These are phyloP conservation scores for Arthrobotrys musiformis DNA, from an alignment of 2,329 filamentous ascomycete genomes.

Conservation along the genomic window DNA sequence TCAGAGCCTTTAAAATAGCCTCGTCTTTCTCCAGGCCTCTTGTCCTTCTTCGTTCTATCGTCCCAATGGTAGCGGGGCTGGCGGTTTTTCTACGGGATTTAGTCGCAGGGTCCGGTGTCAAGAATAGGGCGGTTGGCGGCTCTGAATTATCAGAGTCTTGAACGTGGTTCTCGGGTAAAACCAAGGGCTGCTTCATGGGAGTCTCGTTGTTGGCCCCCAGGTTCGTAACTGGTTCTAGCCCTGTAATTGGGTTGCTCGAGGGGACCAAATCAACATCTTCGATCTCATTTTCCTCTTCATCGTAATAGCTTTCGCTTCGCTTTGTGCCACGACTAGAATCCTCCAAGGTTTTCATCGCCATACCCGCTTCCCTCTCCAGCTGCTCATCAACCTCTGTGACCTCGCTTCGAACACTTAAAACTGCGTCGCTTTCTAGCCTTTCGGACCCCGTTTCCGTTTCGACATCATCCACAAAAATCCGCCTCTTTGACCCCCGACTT, in stretches of 20 bases:
- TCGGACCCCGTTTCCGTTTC: not conserved
- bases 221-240: not conserved
- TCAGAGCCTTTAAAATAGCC: constrained; percentile 34
- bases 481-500: constrained; percentile 1
- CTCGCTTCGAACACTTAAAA: constrained; percentile 13
- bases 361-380: constrained; percentile 34
- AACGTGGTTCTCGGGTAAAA: not conserved
- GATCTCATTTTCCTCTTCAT: constrained; percentile 21
- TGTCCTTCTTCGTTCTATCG: constrained; percentile 28
- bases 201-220: not conserved
- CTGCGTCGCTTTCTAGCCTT: constrained; percentile 20
- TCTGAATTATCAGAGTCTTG: not conserved
- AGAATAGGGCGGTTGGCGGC: not conserved
- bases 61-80: not conserved
- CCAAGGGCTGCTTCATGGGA: not conserved
- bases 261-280: constrained; percentile 38
- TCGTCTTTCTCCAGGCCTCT: constrained; percentile 45
- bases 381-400: constrained; percentile 41
- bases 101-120: not conserved
- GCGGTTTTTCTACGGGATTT: constrained; percentile 25
- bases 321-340: not conserved
- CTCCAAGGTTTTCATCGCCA: not conserved
- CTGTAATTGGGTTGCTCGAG: not conserved
- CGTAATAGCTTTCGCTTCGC: not conserved
- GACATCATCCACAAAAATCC: constrained; percentile 5